These are phyloP conservation scores for Leonotis leonurus DNA, from an alignment of 257 asterid species.

Conservation along the genomic window DNA sequence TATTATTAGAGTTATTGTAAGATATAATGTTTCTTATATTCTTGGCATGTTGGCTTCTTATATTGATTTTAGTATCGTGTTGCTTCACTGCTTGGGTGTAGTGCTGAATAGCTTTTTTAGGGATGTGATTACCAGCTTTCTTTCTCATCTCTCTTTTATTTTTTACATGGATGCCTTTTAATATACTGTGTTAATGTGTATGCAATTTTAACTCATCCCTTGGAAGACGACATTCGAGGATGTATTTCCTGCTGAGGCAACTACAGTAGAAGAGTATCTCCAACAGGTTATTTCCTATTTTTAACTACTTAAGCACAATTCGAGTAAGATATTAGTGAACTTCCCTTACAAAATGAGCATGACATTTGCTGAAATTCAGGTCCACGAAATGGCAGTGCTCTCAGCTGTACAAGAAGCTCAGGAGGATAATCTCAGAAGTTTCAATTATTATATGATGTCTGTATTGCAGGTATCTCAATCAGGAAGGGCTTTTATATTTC, in stretches of 20 bases:
- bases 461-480: conserved; percentile 60
- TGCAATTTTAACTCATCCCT: conserved; percentile 17
- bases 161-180: neutral
- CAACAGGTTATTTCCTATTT: conserved; percentile 60
- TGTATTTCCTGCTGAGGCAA: conserved; percentile 95
- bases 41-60: neutral
- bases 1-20: neutral
- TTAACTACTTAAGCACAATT: neutral
- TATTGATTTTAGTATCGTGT: conserved; percentile 3
- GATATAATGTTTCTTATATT: neutral
- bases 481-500: neutral
- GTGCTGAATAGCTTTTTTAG: neutral
- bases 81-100: neutral
- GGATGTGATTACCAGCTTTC: neutral
- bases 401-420: conserved; percentile 97
- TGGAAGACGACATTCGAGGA: conserved; percentile 89
- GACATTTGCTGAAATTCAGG: conserved; percentile 41
- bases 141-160: neutral
- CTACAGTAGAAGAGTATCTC: conserved; percentile 88
- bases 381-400: conserved; percentile 96
- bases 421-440: conserved; percentile 82
- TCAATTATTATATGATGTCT: conserved; percentile 88
- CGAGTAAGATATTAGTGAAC: neutral
- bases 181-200: conserved; percentile 1
- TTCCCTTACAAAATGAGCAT: conserved; percentile 6